These are phyloP conservation scores for Clonostachys sp. DNA, from an alignment of 2,329 filamentous ascomycete species.

Conservation along the genomic window DNA sequence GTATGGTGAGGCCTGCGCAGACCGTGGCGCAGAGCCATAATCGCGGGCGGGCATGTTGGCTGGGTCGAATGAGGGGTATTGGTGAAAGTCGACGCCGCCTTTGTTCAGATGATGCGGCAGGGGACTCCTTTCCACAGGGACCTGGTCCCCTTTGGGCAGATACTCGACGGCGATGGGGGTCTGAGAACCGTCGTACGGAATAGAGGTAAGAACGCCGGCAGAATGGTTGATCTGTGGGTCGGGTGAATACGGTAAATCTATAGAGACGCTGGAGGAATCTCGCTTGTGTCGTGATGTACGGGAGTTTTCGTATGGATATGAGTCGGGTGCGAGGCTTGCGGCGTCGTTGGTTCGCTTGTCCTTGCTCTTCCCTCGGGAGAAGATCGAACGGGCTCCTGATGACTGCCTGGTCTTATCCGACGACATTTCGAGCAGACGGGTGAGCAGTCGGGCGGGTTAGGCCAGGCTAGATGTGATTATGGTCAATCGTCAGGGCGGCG, in stretches of 20 bases:
- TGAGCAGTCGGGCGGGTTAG: not conserved
- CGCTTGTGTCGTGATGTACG: constrained; percentile 72
- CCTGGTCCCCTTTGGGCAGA: constrained; percentile 62
- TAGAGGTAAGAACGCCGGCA: constrained; percentile 80
- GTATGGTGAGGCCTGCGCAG: not conserved
- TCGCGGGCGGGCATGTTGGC: constrained; percentile 47
- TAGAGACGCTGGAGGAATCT: constrained; percentile 66
- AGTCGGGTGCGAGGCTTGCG: constrained; percentile 49
- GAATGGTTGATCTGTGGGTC: constrained; percentile 65
- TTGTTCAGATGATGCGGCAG: constrained; percentile 82
- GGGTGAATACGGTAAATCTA: constrained; percentile 62
- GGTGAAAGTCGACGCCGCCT: constrained; percentile 74
- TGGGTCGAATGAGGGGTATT: constrained; percentile 73
- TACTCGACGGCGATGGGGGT: constrained; percentile 72
- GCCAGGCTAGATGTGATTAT: not conserved
- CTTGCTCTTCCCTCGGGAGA: constrained; percentile 83
- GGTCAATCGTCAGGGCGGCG: constrained; percentile 22
- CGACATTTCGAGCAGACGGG: constrained; percentile 1
- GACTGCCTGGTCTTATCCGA: constrained; percentile 80
- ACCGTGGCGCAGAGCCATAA: constrained; percentile 54
- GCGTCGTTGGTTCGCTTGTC: constrained; percentile 57
- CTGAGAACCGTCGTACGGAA: constrained; percentile 78
- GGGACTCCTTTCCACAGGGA: constrained; percentile 62
- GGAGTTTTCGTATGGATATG: constrained; percentile 40
- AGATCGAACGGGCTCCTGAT: constrained; percentile 73